Percentiles rank a stretch among this genome's conserved stretches.
Evolutionary conservation across 2,329 filamentous ascomycete genomes (phyloP).

Genomic region (Sclerotinia subarctica): DNA sequence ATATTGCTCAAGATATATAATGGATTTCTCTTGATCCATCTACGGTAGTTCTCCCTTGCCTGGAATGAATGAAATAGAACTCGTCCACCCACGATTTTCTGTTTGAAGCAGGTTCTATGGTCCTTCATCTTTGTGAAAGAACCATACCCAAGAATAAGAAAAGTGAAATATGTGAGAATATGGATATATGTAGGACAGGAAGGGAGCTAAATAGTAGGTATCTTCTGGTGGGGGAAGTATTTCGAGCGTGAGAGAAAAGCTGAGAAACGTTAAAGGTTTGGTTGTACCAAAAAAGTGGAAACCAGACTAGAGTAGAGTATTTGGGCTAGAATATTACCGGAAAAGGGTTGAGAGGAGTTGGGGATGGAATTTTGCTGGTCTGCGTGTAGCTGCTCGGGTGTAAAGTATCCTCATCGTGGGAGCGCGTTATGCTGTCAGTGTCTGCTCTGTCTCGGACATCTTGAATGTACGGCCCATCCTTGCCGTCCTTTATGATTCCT

Average conservation of each 20-base stretch:
- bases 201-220: no score
- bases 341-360: not conserved
- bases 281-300: not conserved
- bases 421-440: not conserved
- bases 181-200: no score
- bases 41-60: accelerated
- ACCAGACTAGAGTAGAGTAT: not conserved
- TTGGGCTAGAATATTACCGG: no score
- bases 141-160: not conserved
- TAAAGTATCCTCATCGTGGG: not conserved
- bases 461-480: not conserved
- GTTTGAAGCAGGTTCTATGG: not conserved
- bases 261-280: not conserved
- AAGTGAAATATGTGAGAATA: not conserved
- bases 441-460: not conserved
- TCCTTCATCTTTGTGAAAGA: no score
- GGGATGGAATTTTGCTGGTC: not conserved
- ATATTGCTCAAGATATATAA: no score
- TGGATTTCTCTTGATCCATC: no score
- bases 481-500: not conserved
- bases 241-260: not conserved
- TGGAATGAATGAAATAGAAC: accelerated
- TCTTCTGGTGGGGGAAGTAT: no score
- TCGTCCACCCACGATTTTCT: accelerated
- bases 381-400: no score